These are phyloP conservation scores for Leccinum pachyderme DNA, from an alignment of 1,284 basidiomycete genomes.

Conservation along the genomic window DNA sequence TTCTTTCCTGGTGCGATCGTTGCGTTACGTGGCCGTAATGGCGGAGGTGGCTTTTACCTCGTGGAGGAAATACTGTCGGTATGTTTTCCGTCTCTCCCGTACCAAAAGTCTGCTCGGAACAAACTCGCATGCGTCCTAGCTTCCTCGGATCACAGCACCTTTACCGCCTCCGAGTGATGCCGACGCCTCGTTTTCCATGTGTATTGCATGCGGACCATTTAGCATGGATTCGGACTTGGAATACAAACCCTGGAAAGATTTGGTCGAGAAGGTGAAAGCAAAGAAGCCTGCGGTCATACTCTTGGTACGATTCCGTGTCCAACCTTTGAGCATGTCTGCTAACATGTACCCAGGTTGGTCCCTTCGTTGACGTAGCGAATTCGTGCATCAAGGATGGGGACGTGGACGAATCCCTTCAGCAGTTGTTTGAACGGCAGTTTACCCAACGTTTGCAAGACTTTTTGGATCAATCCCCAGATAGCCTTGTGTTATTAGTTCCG, in stretches of 20 bases:
- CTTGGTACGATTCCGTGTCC: constrained; percentile 48
- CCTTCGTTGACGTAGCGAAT: constrained; percentile 83
- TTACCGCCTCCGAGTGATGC: constrained; percentile 37
- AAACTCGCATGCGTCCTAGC: constrained; percentile 32
- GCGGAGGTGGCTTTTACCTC: constrained; percentile 82
- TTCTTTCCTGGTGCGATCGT: constrained; percentile 91
- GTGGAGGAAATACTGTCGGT: neutral
- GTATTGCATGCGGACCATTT: constrained; percentile 79
- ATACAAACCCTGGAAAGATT: constrained; percentile 65
- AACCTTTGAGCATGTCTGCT: neutral
- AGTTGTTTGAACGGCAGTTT: constrained; percentile 74
- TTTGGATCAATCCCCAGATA: constrained; percentile 62
- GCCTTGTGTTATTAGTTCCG: constrained; percentile 76
- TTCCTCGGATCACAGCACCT: constrained; percentile 48
- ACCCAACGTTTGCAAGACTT: constrained; percentile 56
- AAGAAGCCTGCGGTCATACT: constrained; percentile 77
- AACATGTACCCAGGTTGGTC: constrained; percentile 64
- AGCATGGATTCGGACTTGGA: constrained; percentile 76
- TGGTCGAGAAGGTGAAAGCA: constrained; percentile 56
- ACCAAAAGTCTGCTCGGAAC: neutral
- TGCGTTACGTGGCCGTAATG: constrained; percentile 88
- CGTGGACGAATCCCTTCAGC: constrained; percentile 58
- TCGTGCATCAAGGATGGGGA: constrained; percentile 73
- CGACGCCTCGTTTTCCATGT: constrained; percentile 56
- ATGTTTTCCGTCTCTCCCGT: neutral